Evolutionary conservation across 2,329 filamentous ascomycete genomes (phyloP), one percentile per base, ranked within the genome.

Genomic region (Magnaporthiopsis poae): DNA sequence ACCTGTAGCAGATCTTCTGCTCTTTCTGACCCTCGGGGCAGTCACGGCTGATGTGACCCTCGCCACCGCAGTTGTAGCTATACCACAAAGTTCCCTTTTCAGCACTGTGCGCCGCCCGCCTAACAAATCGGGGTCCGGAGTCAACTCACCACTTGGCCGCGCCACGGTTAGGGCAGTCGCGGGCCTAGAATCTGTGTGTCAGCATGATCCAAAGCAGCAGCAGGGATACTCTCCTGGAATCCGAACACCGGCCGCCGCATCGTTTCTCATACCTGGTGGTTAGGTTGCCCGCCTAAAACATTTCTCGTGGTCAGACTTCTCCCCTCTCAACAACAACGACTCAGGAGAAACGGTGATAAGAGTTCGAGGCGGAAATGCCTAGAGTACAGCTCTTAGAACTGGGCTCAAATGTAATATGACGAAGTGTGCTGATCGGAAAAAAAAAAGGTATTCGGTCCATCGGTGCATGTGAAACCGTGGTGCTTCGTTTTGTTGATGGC

Each of bases 21-120:
- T 96, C 92, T 84, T 96, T 96, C 74, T 90, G 87, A 68, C 92
- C 89, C 77, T 91, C 88, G 70, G 90, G 88, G 85, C 94, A 98
- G 77, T 98, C 94, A 79, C 93, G 91, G 85, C 88, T 91, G 80
- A 94, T 88, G 78, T 94, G 91, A 72, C 91, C 90, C 86, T 79
- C 84, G 89, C 88, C 86, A 79, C 88, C 88, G 77, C 90, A 92
- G 85, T 91, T 92, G 82, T 91, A 92, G 86, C 89, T 90, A 66
- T n/a, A 52, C 21, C 36, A 60, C 66, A 60, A 5, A 60, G 33
- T 65, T 71, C 70, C 61, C 66, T 92, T 31, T 3, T 60, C 59
- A 60, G n/a, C 59, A 27, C 29, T 31, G 9, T 4, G 9, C 3
- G 25, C 56, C 8, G 18, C 11, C 27, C 8, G 46, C 15, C 15